Conservation (phyloP, 495 filamentous ascomycete genomes). For the Saxispiralis lemnorum region DNA sequence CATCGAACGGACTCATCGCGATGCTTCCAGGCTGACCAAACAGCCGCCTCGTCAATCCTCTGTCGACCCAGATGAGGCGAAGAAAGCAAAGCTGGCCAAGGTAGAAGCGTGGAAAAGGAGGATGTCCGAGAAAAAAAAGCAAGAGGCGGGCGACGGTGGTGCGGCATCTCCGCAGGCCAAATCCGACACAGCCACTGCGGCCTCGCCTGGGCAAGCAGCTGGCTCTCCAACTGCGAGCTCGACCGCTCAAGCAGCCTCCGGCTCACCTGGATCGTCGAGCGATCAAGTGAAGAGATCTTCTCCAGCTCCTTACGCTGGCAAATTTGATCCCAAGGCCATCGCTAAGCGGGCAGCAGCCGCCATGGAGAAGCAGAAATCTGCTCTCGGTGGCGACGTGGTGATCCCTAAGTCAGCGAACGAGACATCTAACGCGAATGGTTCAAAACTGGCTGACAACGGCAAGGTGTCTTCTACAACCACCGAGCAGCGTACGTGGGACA, state of each 20-base stretch:
- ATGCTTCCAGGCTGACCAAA: slow-evolving; percentile 1
- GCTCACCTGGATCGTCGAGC: slow-evolving; percentile 14
- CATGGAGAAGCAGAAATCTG: slow-evolving; percentile 8
- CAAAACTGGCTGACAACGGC: slow-evolving; percentile 10
- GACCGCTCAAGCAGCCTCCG: slow-evolving; percentile 26
- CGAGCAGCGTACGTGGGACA: slow-evolving; percentile 3
- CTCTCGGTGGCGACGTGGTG: slow-evolving; percentile 8
- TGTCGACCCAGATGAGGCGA: slow-evolving; percentile 10
- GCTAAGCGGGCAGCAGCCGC: slow-evolving; percentile 33
- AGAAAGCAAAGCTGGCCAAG: slow-evolving; percentile 12
- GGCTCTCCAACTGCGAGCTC: slow-evolving; percentile 1
- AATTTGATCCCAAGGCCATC: slow-evolving; percentile 80
- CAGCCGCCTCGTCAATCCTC: slow-evolving; percentile 10
- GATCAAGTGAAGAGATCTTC: slow-evolving; percentile 23
- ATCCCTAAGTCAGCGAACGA: slow-evolving; percentile 12
- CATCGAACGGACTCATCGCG: not conserved
- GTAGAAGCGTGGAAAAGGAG: slow-evolving; percentile 18
- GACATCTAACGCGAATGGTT: slow-evolving; percentile 1
- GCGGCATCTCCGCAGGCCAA: not conserved
- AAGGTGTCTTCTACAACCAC: slow-evolving; percentile 5
- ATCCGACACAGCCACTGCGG: not conserved
- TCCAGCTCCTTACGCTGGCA: slow-evolving; percentile 48
- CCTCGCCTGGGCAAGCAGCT: slow-evolving; percentile 1
- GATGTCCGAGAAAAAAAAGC: slow-evolving; percentile 3
- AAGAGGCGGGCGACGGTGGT: not conserved